A percentile compares a stretch with the other conserved stretches of the same genome.
Evolutionary conservation across 2,329 filamentous ascomycete species (phyloP).

Genomic region (Pseudocercospora ulei): DNA sequence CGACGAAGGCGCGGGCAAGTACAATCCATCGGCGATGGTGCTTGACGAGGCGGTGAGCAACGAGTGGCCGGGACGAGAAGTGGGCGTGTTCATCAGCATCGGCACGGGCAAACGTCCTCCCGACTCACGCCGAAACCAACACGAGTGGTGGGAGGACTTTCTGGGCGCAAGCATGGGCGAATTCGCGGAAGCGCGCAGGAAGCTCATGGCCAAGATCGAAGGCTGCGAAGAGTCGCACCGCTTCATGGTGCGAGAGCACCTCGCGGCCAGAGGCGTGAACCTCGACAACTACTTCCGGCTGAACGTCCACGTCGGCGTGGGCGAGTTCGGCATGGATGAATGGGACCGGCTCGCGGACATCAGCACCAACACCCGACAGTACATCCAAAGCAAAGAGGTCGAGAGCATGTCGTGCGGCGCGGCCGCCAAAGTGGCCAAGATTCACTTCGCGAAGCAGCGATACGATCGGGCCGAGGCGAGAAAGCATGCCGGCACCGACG

Average conservation of each 20-base stretch:
- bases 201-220: slow-evolving; percentile 84
- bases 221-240: slow-evolving; percentile 86
- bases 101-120: slow-evolving; percentile 82
- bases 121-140: slow-evolving; percentile 56
- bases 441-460: slow-evolving; percentile 64
- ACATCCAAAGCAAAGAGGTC: slow-evolving; percentile 62
- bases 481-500: slow-evolving; percentile 29
- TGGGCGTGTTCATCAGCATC: slow-evolving; percentile 84
- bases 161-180: slow-evolving; percentile 61
- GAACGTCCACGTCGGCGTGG: slow-evolving; percentile 94
- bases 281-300: slow-evolving; percentile 86
- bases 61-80: slow-evolving; percentile 87
- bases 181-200: slow-evolving; percentile 78
- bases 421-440: slow-evolving; percentile 71
- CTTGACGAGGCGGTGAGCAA: slow-evolving; percentile 86
- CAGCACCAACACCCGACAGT: slow-evolving; percentile 79
- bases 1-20: slow-evolving; percentile 82
- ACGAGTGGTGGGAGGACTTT: slow-evolving; percentile 90
- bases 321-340: slow-evolving; percentile 97
- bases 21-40: slow-evolving; percentile 76
- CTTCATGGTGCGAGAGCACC: slow-evolving; percentile 69
- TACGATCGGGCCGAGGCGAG: slow-evolving; percentile 46
- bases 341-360: slow-evolving; percentile 93
- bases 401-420: slow-evolving; percentile 68
- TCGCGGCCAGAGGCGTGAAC: slow-evolving; percentile 63